Percentiles rank a stretch among this genome's conserved stretches.
phyloP scores from a whole-genome alignment of 768 basidiomycete species.

The Nevesoporus exiguus region DNA sequence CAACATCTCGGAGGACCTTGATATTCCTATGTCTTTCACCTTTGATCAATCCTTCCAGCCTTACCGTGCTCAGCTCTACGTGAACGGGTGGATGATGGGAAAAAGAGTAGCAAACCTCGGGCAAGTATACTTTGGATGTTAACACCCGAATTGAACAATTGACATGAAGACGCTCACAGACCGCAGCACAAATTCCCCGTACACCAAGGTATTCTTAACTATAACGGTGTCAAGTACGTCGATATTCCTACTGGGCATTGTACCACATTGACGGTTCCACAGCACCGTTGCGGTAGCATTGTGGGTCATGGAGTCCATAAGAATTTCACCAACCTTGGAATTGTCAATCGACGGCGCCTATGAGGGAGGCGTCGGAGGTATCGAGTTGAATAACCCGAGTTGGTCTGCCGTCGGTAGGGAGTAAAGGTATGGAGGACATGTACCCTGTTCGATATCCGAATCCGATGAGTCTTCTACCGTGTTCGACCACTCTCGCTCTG shows the following conservation, averaged over 20 bases:
- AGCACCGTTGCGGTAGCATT: conserved; percentile 63
- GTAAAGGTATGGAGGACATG: background rate
- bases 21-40: conserved; percentile 67
- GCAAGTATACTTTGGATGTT: conserved; percentile 33
- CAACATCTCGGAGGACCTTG: conserved; percentile 53
- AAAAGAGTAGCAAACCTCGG: conserved; percentile 72
- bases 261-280: conserved; percentile 1
- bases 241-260: background rate
- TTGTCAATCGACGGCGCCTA: conserved; percentile 54
- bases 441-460: background rate
- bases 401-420: conserved; percentile 41
- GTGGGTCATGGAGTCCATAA: conserved; percentile 58
- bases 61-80: conserved; percentile 70
- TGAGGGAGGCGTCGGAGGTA: conserved; percentile 63
- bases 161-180: conserved; percentile 31
- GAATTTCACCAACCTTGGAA: conserved; percentile 49
- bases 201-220: conserved; percentile 75
- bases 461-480: background rate
- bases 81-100: conserved; percentile 91
- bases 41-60: conserved; percentile 64
- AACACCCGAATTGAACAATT: background rate
- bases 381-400: conserved; percentile 54
- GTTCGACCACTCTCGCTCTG: background rate
- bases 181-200: conserved; percentile 83
- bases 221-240: conserved; percentile 62